These are phyloP conservation scores for Lichtheimia ramosa DNA, from an alignment of 371 early-diverging fungal species.

Conservation along the genomic window DNA sequence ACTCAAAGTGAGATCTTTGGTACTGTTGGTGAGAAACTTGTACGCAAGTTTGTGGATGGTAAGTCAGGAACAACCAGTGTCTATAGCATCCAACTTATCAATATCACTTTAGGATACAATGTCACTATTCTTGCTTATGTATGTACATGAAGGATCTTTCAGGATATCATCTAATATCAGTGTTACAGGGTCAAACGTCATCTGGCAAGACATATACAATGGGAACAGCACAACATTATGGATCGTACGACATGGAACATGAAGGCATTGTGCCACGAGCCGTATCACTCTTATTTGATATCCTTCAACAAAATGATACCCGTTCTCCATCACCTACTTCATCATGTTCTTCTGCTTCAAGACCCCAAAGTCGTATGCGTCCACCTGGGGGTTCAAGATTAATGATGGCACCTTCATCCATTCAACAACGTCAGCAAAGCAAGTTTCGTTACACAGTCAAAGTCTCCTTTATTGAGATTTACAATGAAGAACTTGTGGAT, in stretches of 20 bases:
- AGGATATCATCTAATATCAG: not conserved
- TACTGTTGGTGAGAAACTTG: constrained; percentile 32
- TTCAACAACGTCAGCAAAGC: not conserved
- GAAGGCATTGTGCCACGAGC: constrained; percentile 92
- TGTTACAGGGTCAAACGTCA: constrained; percentile 81
- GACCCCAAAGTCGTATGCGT: constrained; percentile 9
- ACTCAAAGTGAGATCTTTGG: constrained; percentile 29
- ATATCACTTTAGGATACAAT: constrained; percentile 72
- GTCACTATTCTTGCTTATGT: constrained; percentile 97
- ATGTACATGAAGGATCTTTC: not conserved
- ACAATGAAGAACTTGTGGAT: constrained; percentile 97
- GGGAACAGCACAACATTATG: constrained; percentile 85
- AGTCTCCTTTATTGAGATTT: constrained; percentile 89
- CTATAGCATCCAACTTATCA: not conserved
- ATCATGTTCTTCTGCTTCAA: constrained; percentile 5
- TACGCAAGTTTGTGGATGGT: constrained; percentile 51
- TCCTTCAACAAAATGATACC: constrained; percentile 26
- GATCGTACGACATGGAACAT: constrained; percentile 44
- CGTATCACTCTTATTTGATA: constrained; percentile 74
- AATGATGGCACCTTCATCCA: constrained; percentile 3
- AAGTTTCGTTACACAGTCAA: constrained; percentile 45
- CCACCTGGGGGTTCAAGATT: constrained; percentile 6
- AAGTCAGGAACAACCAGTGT: not conserved
- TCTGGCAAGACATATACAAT: constrained; percentile 99
- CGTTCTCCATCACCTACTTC: constrained; percentile 19